Evolutionary conservation across 2,329 filamentous ascomycete species (phyloP), one percentile per base, ranked within the genome.

Genomic region (Huntiella moniliformis): DNA sequence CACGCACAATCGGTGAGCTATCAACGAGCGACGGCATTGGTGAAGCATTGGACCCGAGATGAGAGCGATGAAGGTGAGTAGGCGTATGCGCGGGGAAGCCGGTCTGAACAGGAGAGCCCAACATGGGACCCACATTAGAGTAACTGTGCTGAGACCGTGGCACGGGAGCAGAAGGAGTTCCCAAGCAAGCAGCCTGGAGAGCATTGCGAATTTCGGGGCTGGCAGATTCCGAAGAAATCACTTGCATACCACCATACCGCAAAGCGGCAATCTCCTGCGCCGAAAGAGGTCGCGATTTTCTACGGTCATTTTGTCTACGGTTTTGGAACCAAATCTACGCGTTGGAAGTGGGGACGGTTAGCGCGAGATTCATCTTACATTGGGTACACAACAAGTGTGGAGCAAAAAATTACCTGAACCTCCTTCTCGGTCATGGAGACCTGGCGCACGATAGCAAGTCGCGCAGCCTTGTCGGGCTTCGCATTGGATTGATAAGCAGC

Each of bases 261-360:
- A 77, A 63, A 49, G 72, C 71, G 52, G 71, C 75, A 46, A 88
- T 71, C 58, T 91, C 84, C 59, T 86, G 77, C 7, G 79, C 74
- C 22, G 83, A 74, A 34, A 93, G 70, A 40, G 87, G 86, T 54
- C 83, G 80, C 46, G 84, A 85, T 65, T 88, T 92, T 53, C 88
- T 76, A 55, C 88, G 75, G 60, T 92, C 84, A 61, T 92, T 94
- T 61, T 96, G 88, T 53, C 88, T 74, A 57, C 86, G 77, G 57
- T 95, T 95, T 58, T 95, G 88, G 63, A 95, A 95, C 88, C 88
- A 96, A 55, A 95, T 94, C 88, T 95, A 49, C n/a, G 33, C 37
- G 22, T 28, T 28, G 22, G 6, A 10, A 28, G 22, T 28, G 22
- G 22, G 22, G 22, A 28, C 22, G 22, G 22, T 28, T 28, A 28